Evolutionary conservation across 2,329 filamentous ascomycete species (phyloP).

Genomic region (Pseudogymnoascus sp.): DNA sequence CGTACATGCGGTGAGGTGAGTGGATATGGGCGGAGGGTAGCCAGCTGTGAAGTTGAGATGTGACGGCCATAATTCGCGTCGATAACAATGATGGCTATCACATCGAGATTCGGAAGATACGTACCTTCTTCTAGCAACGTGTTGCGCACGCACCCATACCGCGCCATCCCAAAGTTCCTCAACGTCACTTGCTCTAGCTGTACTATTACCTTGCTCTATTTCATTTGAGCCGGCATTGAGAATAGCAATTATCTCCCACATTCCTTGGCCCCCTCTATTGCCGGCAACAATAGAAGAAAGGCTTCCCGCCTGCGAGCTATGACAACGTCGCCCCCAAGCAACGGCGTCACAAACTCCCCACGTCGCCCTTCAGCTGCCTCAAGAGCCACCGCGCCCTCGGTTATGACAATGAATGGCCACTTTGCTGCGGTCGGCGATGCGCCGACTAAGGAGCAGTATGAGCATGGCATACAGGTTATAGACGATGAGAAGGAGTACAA

Average conservation of each 20-base stretch:
- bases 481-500: constrained; percentile 97
- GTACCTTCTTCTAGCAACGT: not conserved
- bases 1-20: not conserved
- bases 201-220: not conserved
- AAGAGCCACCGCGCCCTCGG: constrained; percentile 29
- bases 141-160: constrained; percentile 1
- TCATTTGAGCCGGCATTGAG: constrained; percentile 1
- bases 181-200: not conserved
- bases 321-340: constrained; percentile 24
- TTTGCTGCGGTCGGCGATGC: constrained; percentile 67
- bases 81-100: not conserved
- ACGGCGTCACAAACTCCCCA: constrained; percentile 16
- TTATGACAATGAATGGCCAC: constrained; percentile 65
- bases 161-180: constrained; percentile 2
- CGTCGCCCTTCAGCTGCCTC: constrained; percentile 27
- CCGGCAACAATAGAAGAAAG: constrained; percentile 4
- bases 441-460: constrained; percentile 62
- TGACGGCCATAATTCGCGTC: not conserved
- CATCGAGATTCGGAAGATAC: constrained; percentile 4
- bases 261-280: constrained; percentile 10
- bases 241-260: constrained; percentile 3
- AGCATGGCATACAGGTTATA: constrained; percentile 94
- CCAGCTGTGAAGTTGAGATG: not conserved
- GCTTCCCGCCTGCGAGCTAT: constrained; percentile 1
- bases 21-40: not conserved